Conservation (phyloP, 805 yeast species). For the Cyberlindnera lachancei region DNA sequence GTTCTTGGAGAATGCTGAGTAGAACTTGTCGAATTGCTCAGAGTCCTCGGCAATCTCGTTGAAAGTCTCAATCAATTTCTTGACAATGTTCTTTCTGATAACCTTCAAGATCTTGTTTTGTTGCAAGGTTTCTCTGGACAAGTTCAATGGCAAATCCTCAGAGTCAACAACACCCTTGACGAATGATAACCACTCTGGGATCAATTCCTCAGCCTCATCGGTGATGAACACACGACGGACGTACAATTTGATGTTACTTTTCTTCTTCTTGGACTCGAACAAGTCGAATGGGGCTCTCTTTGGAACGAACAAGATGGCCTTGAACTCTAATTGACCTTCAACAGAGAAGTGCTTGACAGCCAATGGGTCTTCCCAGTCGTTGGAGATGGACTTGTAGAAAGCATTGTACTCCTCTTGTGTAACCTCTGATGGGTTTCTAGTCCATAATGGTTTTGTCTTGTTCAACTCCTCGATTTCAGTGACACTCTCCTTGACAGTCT, state of each 20-base stretch:
- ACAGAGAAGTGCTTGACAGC: slow-evolving; percentile 99
- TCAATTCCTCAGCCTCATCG: slow-evolving; percentile 98
- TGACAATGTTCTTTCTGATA: slow-evolving; percentile 97
- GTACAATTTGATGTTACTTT: slow-evolving; percentile 95
- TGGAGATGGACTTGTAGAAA: slow-evolving; percentile 97
- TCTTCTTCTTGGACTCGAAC: slow-evolving; percentile 98
- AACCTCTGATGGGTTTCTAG: slow-evolving; percentile 96
- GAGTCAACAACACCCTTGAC: slow-evolving; percentile 99
- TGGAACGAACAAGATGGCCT: slow-evolving; percentile 95
- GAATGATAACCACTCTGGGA: slow-evolving; percentile 98
- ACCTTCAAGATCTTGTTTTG: slow-evolving; percentile 99
- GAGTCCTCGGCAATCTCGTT: slow-evolving; percentile 98
- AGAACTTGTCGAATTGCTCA: slow-evolving; percentile 98
- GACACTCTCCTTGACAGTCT: slow-evolving; percentile 87
- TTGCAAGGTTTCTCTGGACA: slow-evolving; percentile 99
- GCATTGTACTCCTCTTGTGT: slow-evolving; percentile 98
- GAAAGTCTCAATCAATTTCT: slow-evolving; percentile 97
- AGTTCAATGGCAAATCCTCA: slow-evolving; percentile 98
- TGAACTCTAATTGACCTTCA: slow-evolving; percentile 99
- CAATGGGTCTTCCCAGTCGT: slow-evolving; percentile 99
- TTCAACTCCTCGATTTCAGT: slow-evolving; percentile 96
- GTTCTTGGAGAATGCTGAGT: slow-evolving; percentile 96
- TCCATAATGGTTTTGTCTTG: slow-evolving; percentile 99
- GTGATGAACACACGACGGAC: slow-evolving; percentile 99
- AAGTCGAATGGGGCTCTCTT: slow-evolving; percentile 99